Evolutionary conservation across 352 stramenopile species (phyloP).

Genomic region (Poterioochromonas sp.): DNA sequence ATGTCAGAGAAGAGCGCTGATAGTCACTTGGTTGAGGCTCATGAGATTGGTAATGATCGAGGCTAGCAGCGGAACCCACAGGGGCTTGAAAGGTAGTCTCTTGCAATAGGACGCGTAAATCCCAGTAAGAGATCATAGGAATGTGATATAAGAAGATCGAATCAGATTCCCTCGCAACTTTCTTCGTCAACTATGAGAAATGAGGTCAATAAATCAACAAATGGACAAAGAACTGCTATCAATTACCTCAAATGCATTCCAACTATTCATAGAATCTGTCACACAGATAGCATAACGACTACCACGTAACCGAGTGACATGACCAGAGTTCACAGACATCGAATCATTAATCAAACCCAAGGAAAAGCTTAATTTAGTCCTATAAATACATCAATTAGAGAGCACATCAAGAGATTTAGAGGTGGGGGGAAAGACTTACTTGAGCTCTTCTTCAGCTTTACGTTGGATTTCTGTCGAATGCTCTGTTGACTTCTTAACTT

Average conservation of each 20-base stretch:
- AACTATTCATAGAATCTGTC: background rate
- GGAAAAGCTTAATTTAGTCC: background rate
- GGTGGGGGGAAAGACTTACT: background rate
- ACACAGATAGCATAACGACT: background rate
- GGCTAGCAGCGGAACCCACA: background rate
- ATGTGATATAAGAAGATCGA: background rate
- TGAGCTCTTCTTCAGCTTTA: background rate
- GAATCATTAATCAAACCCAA: background rate
- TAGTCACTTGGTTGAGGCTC: background rate
- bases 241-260: conserved; percentile 3
- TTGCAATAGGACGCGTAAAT: too few species aligned
- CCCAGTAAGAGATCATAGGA: too few species aligned
- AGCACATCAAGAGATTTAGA: background rate
- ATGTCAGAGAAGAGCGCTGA: background rate
- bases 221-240: background rate
- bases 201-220: background rate
- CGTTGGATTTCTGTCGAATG: too few species aligned
- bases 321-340: background rate
- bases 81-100: background rate
- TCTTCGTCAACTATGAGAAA: background rate
- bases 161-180: background rate
- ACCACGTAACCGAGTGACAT: background rate
- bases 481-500: too few species aligned
- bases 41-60: background rate
- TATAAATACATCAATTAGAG: background rate